Conservation (phyloP, 495 filamentous ascomycete genomes). For the Podospora pseudoanserina region DNA sequence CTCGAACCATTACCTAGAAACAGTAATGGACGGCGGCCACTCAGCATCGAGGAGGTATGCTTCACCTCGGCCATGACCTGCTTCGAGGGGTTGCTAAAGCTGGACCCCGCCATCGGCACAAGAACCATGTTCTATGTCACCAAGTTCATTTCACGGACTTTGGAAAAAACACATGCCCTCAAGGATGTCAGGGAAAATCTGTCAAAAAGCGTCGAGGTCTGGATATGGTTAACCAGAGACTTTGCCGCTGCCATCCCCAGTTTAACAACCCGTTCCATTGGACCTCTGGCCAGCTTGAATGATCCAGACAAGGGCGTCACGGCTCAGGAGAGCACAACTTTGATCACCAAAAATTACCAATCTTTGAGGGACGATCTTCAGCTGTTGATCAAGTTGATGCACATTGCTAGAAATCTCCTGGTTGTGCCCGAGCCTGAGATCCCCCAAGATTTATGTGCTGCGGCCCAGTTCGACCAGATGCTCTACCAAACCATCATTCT, state of each 20-base stretch:
- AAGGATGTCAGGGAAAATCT: slow-evolving; percentile 57
- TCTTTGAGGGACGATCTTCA: slow-evolving; percentile 76
- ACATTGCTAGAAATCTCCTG: slow-evolving; percentile 79
- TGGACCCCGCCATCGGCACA: slow-evolving; percentile 46
- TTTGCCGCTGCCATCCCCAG: slow-evolving; percentile 39
- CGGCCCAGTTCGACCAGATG: slow-evolving; percentile 72
- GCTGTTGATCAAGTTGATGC: slow-evolving; percentile 77
- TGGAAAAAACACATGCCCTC: slow-evolving; percentile 50
- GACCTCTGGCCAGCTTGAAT: slow-evolving; percentile 31
- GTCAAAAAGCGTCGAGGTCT: slow-evolving; percentile 58
- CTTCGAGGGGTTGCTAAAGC: slow-evolving; percentile 53
- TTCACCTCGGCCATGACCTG: slow-evolving; percentile 51
- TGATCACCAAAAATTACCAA: slow-evolving; percentile 77
- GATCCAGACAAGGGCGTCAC: slow-evolving; percentile 51
- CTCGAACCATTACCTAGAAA: background rate
- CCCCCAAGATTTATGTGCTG: slow-evolving; percentile 81
- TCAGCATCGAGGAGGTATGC: slow-evolving; percentile 50
- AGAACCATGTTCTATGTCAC: slow-evolving; percentile 47
- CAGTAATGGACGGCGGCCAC: slow-evolving; percentile 13
- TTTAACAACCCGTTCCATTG: slow-evolving; percentile 37
- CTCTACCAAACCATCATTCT: slow-evolving; percentile 79
- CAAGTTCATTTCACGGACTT: slow-evolving; percentile 48
- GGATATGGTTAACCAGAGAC: slow-evolving; percentile 58
- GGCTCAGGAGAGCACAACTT: slow-evolving; percentile 56
- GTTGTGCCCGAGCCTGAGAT: slow-evolving; percentile 68